Base-by-base conservation (phyloP, 192 early-diverging fungal genomes). In the Physocladia obscura region DNA sequence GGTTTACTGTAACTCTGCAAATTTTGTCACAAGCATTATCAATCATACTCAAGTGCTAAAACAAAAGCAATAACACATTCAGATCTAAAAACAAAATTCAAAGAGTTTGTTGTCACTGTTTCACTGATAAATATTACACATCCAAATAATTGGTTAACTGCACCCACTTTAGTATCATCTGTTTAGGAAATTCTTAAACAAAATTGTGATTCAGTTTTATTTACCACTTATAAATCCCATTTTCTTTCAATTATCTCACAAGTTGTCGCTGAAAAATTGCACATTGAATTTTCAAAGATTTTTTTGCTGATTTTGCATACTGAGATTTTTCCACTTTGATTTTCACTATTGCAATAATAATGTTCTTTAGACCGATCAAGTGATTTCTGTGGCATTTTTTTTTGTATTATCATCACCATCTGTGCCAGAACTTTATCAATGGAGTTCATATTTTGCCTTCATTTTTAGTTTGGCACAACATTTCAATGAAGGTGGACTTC, bases 361-460 rank as follows among this genome's bases (percentile, higher is more conserved):
- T 31, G 5, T 6, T 3, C 29, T 57, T 5, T 57, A 34, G 56
- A 5, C 56, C 19, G 26, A 57, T 34, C 56, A 57, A 32, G 56
- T 57, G 11, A 2, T 31, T 8, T 13, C 4, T 5, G 5, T 57
- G 15, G 5, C 36, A 2, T n/a, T 32, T 6, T 13, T 32, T 32
- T 27, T 57, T 24, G 56, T 17, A 34, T 13, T 4, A 4, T 4
- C 3, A 57, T 11, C 26, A 4, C 56, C 6, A 4, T 34, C 22
- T 34, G 36, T 57, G 30, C 56, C 56, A 4, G 56, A 57, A 34
- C 27, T 57, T 5, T 6, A 57, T 32, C 56, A 57, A 32, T 57
- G 56, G 56, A 4, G 31, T 34, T 3, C 56, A 6, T 57, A 57
- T 57, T 13, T 4, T 4, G 4, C 15, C 11, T 57, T 57, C 36